A percentile compares a stretch with the other conserved stretches of the same genome.
These are phyloP conservation scores for Globisporangium ultimum DNA, from an alignment of 352 stramenopile species.

Conservation along the genomic window DNA sequence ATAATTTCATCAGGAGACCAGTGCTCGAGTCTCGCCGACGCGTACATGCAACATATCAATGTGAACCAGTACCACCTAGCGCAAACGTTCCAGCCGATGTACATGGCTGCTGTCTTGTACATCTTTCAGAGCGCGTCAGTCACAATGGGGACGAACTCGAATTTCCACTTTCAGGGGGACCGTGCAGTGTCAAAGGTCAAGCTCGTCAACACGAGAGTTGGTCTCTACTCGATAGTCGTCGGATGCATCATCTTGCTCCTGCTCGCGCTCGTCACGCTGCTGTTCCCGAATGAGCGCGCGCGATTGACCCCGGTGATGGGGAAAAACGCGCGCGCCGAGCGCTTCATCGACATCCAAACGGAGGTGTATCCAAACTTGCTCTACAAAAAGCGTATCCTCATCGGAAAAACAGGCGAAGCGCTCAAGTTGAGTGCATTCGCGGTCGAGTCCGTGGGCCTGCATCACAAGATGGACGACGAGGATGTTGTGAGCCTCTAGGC, in stretches of 20 bases:
- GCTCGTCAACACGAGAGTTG: conserved; percentile 54
- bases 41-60: conserved; percentile 29
- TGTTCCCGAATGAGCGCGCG: conserved; percentile 51
- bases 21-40: conserved; percentile 24
- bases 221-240: conserved; percentile 33
- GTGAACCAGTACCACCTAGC: conserved; percentile 22
- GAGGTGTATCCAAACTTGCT: conserved; percentile 73
- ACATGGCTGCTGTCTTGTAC: conserved; percentile 40
- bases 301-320: conserved; percentile 40
- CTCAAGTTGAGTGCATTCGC: conserved; percentile 71
- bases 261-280: conserved; percentile 44
- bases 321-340: conserved; percentile 52
- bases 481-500: conserved; percentile 57
- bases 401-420: conserved; percentile 62
- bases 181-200: conserved; percentile 34
- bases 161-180: conserved; percentile 3
- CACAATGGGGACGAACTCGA: conserved; percentile 13
- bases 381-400: conserved; percentile 75
- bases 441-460: conserved; percentile 52
- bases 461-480: conserved; percentile 67
- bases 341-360: conserved; percentile 66
- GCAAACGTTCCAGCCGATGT: conserved; percentile 29
- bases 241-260: conserved; percentile 20
- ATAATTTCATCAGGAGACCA: neutral
- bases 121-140: conserved; percentile 51